These are phyloP conservation scores for Akanthomyces uredinophilus DNA, from an alignment of 2,329 filamentous ascomycete species.

Conservation along the genomic window DNA sequence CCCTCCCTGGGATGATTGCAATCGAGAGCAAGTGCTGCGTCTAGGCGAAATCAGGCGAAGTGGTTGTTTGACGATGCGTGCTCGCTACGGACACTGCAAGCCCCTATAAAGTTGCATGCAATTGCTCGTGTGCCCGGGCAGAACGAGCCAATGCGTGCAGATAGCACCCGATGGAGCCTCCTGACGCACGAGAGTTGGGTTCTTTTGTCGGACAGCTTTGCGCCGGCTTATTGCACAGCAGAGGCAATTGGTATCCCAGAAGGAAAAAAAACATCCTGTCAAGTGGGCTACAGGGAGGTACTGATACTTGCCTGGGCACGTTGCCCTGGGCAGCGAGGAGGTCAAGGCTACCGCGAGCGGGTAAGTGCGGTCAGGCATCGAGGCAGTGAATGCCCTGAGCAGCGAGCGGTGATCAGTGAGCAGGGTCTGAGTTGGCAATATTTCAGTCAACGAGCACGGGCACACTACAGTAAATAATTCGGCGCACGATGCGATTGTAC, in stretches of 20 bases:
- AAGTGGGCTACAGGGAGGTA: background rate
- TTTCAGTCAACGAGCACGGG: too few relatives aligned
- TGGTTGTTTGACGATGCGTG: background rate
- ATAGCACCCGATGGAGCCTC: background rate
- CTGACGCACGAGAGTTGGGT: background rate
- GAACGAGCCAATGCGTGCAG: background rate
- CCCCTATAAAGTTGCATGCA: background rate
- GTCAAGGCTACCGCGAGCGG: conserved; percentile 3
- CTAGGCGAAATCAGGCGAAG: background rate
- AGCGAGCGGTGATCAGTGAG: background rate
- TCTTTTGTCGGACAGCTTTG: background rate
- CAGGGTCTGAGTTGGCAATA: too few relatives aligned
- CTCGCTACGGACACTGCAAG: background rate
- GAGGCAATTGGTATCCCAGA: background rate
- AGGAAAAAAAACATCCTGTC: background rate
- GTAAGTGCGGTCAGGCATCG: background rate
- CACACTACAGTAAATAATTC: too few relatives aligned
- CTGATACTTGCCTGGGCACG: conserved; percentile 5
- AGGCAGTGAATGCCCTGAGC: background rate
- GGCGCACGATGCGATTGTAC: too few relatives aligned
- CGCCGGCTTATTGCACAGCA: background rate
- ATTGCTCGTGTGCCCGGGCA: conserved; percentile 1
- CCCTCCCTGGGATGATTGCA: background rate
- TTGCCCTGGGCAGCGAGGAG: conserved; percentile 14
- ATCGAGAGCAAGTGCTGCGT: background rate